Conservation (phyloP, 139 green algal species). For the Gonium pectorale region DNA sequence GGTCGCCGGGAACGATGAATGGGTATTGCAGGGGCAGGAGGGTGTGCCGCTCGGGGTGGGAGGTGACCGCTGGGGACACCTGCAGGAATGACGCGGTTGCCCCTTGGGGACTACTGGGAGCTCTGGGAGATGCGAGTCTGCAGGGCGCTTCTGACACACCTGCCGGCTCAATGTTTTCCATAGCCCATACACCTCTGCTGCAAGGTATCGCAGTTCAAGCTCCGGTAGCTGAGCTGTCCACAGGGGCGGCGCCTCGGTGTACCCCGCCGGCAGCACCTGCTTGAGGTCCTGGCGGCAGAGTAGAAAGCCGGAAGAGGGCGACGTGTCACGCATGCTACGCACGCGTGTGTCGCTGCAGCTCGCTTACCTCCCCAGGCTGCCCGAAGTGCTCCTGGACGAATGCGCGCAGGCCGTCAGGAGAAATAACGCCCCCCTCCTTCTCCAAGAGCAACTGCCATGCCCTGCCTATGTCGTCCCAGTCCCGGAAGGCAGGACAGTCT, state of each 20-base stretch:
- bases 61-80: constrained; percentile 8
- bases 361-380: not conserved
- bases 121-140: too few species aligned
- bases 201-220: not conserved
- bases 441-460: not conserved
- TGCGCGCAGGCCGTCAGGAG: not conserved
- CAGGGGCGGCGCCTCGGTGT: not conserved
- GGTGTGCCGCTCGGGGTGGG: constrained; percentile 54
- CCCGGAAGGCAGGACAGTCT: not conserved
- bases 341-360: too few species aligned
- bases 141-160: not conserved
- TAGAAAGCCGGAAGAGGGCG: too few species aligned
- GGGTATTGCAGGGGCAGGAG: constrained; percentile 83
- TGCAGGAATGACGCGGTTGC: constrained; percentile 10
- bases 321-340: too few species aligned
- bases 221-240: constrained; percentile 3
- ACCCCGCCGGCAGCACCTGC: not conserved
- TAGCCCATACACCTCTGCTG: not conserved
- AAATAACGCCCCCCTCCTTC: not conserved
- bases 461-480: not conserved
- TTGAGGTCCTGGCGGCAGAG: too few species aligned
- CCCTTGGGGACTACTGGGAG: too few species aligned
- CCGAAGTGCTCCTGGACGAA: constrained; percentile 25
- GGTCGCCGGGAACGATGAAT: constrained; percentile 85
- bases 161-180: constrained; percentile 40